Base-by-base conservation (phyloP, 192 early-diverging fungal species). In the Thamnidium elegans region DNA sequence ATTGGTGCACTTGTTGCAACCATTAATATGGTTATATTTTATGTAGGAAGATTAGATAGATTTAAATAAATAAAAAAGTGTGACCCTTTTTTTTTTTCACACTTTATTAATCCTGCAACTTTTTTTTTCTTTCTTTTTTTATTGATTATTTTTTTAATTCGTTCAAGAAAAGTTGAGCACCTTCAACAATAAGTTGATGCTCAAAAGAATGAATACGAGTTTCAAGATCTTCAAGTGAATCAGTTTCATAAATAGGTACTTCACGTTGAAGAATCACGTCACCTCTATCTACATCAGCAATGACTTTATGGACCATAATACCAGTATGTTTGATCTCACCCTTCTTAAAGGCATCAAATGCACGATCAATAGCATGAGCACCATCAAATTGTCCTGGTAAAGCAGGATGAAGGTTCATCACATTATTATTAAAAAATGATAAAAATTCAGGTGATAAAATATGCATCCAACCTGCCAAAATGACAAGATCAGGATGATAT, bases 401-500 rank as follows among this genome's bases (percentile, higher is more conserved):
- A 2, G 97, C 95, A 20, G 97, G 97, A 61, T 99, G 97, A 62
- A 99, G 78, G 78, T 99, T 99, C 73, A 99, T 93, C 58, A 99
- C 80, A 46, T 81, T 82, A 17, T 79, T 69, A 3, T 76, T 66
- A 15, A 83, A 77, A 69, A 98, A 94, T 34, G 84, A 74, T 51
- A 99, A 69, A 66, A 98, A 99, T 23, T 83, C 79, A 5, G 92
- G 79, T 11, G 92, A 92, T 34, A 99, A 82, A 65, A 99, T 99
- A 73, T 96, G 97, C 97, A 99, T 99, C 83, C 87, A 99, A 39
- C 97, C 97, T 7, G 96, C 97, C 26, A 99, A 83, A 13, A 99
- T 89, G 5, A 97, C 76, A 43, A 97, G 79, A 67, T 96, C 92
- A 2, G 93, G 93, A 23, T 72, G 67, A 47, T 81, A 78, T 20